Base-by-base conservation (phyloP, 2,329 filamentous ascomycete genomes). In the Macrophomina tecta region DNA sequence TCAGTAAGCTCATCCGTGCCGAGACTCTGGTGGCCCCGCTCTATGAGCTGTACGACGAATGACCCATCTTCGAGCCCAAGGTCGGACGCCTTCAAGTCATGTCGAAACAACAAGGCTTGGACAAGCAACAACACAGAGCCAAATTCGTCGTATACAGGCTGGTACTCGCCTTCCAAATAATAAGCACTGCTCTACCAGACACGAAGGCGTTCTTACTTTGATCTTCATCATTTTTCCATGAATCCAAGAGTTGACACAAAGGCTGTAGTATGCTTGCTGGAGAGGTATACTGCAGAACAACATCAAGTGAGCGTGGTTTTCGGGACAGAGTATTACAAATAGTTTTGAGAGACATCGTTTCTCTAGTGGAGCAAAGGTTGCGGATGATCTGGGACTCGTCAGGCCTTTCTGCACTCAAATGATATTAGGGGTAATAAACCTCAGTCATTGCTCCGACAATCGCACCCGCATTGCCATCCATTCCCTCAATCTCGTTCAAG, bases 401-500 rank as follows among this genome's bases (percentile, higher is more conserved):
- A 62, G 32, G 73, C 34, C 74, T 68, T 28, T n/a, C 8, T 11
- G 3, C 45, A 4, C 18, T n/a, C 28, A 4, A 12, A 8, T 23
- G 30, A 38, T 14, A 4, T 9, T 12, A n/a, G 11, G 18, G 18
- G 4, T 46, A 23, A 32, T 40, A 38, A 69, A 82, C 79, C 67
- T 83, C 80, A 32, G 80, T 78, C 9, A 84, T 70, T 34, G 93
- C 94, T 68, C 90, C 89, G 61, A 91, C 91, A 18, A 96, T 92
- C 2, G 93, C 92, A 2, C 92, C 93, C 2, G 92, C 92, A 76
- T 97, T 97, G 1, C 94, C 94, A 73, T 97, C 92, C 85, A 95
- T 93, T 61, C 90, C 90, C 66, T 97, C 93, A 30, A 99, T 83
- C 72, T 97, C 93, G 46, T 89, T 87, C 48, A 97, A 87, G 38